Evolutionary conservation across 371 early-diverging fungal species (phyloP).

Genomic region (Mortierella sp.): DNA sequence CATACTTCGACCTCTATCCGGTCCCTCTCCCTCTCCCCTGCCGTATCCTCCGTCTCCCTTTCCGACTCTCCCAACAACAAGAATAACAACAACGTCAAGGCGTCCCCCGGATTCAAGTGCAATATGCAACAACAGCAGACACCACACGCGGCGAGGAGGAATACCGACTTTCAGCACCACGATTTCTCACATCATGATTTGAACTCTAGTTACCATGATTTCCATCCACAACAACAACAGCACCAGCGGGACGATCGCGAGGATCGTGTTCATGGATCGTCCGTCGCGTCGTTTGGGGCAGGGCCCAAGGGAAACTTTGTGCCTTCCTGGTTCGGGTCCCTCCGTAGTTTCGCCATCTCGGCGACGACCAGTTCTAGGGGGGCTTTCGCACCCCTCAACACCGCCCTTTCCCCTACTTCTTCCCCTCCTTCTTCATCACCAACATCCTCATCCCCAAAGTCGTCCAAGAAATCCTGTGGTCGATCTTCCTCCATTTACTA

Average conservation of each 20-base stretch:
- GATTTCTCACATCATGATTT: constrained; percentile 1
- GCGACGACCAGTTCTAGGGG: constrained; percentile 45
- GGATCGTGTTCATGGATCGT: neutral
- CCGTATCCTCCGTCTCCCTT: neutral
- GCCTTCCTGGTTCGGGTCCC: constrained; percentile 51
- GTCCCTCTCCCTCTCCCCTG: constrained; percentile 10
- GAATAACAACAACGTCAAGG: neutral
- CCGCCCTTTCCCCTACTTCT: constrained; percentile 6
- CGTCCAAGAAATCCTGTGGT: constrained; percentile 23
- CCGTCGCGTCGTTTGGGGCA: neutral
- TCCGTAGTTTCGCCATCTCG: constrained; percentile 43
- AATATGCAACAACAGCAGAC: neutral
- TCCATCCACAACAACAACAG: neutral
- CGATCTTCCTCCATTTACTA: constrained; percentile 48
- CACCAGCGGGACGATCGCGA: neutral
- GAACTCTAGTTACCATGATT: neutral
- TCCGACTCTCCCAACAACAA: neutral
- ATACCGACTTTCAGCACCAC: neutral
- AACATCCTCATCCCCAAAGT: constrained; percentile 5
- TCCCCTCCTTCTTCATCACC: neutral
- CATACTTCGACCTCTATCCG: constrained; percentile 19
- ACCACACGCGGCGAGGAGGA: neutral
- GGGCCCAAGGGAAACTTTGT: neutral
- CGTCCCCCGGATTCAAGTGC: neutral
- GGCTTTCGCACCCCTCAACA: constrained; percentile 32